phyloP scores from a whole-genome alignment of 1,139 yeast genomes.

The Candida sp. region DNA sequence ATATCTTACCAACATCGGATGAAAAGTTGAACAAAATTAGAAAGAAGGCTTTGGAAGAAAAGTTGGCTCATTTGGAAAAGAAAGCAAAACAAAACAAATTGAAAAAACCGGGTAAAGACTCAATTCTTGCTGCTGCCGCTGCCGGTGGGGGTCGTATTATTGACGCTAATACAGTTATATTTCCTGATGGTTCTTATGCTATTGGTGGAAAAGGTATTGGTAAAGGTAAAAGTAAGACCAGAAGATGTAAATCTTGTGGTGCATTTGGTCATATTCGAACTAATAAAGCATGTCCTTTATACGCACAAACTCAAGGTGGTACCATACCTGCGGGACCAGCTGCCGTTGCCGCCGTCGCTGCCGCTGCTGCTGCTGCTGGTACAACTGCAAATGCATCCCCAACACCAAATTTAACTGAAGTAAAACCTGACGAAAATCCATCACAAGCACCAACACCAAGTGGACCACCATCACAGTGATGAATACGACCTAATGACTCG shows the following conservation, averaged over 20 bases:
- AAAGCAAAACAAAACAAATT: constrained; percentile 49
- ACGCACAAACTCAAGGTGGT: constrained; percentile 28
- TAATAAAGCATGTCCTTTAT: constrained; percentile 88
- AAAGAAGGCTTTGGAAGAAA: constrained; percentile 77
- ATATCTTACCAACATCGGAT: constrained; percentile 77
- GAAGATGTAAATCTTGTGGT: constrained; percentile 94
- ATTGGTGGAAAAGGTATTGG: constrained; percentile 65
- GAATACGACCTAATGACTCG: too few species aligned
- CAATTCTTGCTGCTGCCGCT: constrained; percentile 47
- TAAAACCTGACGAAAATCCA: too few species aligned
- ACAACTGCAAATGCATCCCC: background rate
- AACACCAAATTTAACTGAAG: too few species aligned
- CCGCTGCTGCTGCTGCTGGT: constrained; percentile 1
- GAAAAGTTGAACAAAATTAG: constrained; percentile 80
- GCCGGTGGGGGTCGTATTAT: constrained; percentile 43
- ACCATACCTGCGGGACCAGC: constrained; percentile 11
- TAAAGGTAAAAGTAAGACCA: constrained; percentile 73
- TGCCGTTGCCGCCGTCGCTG: background rate
- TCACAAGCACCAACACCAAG: too few species aligned
- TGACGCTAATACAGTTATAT: constrained; percentile 41
- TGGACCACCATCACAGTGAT: too few species aligned
- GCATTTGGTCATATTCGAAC: constrained; percentile 94
- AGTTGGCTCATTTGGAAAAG: constrained; percentile 79
- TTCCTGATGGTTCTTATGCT: constrained; percentile 46
- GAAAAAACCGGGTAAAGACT: constrained; percentile 33